These are phyloP conservation scores for Leishmania lainsoni DNA, from an alignment of 208 protist species.

Conservation along the genomic window DNA sequence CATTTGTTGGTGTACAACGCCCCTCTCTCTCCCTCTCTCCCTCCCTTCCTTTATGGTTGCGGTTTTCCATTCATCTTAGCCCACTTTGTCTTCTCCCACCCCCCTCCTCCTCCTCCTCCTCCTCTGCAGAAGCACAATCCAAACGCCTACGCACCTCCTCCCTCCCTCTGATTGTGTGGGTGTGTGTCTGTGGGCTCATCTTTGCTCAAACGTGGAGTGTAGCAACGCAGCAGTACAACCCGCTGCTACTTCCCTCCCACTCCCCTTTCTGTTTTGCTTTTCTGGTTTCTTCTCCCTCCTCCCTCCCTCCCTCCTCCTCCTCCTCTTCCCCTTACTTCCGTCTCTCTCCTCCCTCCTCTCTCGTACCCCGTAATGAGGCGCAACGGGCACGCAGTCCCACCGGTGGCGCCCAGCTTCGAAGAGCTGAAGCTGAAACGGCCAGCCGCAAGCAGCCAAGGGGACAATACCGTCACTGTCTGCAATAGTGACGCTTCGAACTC, in stretches of 20 bases:
- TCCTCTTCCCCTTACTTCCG: too few relatives aligned
- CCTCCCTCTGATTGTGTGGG: not conserved
- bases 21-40: too few relatives aligned
- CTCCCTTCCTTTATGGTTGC: too few relatives aligned
- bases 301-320: too few relatives aligned
- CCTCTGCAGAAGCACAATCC: not conserved
- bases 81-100: too few relatives aligned
- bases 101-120: too few relatives aligned
- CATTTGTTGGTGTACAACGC: too few relatives aligned
- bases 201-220: not conserved
- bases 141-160: not conserved
- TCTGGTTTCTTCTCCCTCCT: not conserved
- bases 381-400: slow-evolving; percentile 1
- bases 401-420: slow-evolving; percentile 22
- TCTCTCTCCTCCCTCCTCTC: not conserved
- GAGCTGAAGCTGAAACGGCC: slow-evolving; percentile 15
- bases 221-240: too few relatives aligned
- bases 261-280: not conserved
- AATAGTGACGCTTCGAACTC: not conserved
- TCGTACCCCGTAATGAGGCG: slow-evolving; percentile 18
- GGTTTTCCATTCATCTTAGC: too few relatives aligned
- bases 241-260: too few relatives aligned
- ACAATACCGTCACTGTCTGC: not conserved
- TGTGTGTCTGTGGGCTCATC: not conserved
- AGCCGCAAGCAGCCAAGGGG: not conserved